Percentiles rank a stretch among this genome's conserved stretches.
These are phyloP conservation scores for Aspergillus heteromorphus DNA, from an alignment of 495 filamentous ascomycete species.

Conservation along the genomic window DNA sequence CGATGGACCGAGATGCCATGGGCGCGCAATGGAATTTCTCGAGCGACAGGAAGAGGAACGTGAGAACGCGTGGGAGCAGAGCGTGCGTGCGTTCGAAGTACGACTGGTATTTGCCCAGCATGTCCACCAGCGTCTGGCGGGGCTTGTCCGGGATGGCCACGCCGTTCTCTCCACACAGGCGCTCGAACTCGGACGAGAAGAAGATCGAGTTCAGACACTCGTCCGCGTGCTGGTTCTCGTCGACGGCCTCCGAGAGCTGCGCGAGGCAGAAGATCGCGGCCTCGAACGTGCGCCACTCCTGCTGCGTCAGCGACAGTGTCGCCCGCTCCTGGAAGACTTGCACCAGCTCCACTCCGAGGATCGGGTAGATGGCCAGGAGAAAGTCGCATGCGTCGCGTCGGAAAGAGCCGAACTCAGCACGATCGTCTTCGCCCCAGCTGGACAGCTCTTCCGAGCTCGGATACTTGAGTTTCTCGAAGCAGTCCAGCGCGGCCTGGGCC, in stretches of 20 bases:
- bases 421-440: slow-evolving; percentile 67
- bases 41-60: slow-evolving; percentile 74
- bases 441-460: slow-evolving; percentile 24
- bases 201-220: slow-evolving; percentile 66
- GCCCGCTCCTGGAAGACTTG: slow-evolving; percentile 63
- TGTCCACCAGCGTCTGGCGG: slow-evolving; percentile 69
- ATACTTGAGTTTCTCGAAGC: slow-evolving; percentile 38
- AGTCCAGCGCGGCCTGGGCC: slow-evolving; percentile 31
- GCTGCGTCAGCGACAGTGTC: slow-evolving; percentile 49
- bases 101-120: slow-evolving; percentile 72
- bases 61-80: slow-evolving; percentile 68
- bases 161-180: slow-evolving; percentile 48
- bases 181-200: slow-evolving; percentile 50
- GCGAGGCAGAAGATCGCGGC: slow-evolving; percentile 74
- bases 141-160: slow-evolving; percentile 57
- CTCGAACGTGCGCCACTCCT: slow-evolving; percentile 74
- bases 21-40: slow-evolving; percentile 59
- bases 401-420: slow-evolving; percentile 67
- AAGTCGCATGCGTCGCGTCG: slow-evolving; percentile 79
- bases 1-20: slow-evolving; percentile 75
- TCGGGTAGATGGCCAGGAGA: slow-evolving; percentile 66
- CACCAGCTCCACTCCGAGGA: slow-evolving; percentile 64
- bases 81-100: slow-evolving; percentile 74
- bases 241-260: slow-evolving; percentile 66
- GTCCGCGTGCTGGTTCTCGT: slow-evolving; percentile 62